These are phyloP conservation scores for Solanum dulcamara DNA, from an alignment of 257 asterid genomes.

Conservation along the genomic window DNA sequence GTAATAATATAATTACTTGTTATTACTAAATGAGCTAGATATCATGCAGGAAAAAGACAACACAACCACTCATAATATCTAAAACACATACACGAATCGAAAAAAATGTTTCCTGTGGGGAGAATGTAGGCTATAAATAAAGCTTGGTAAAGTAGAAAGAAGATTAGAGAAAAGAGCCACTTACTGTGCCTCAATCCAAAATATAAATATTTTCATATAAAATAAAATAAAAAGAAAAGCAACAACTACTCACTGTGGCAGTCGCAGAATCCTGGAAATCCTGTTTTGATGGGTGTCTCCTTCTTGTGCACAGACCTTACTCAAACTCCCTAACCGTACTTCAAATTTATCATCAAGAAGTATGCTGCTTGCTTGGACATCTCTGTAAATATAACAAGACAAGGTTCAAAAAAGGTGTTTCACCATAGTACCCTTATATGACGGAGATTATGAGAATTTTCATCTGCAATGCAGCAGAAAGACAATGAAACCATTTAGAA, in stretches of 20 bases:
- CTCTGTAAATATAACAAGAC: constrained; percentile 33
- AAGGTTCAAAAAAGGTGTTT: background rate
- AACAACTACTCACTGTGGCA: constrained; percentile 62
- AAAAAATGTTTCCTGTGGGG: background rate
- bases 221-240: background rate
- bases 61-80: background rate
- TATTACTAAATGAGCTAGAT: background rate
- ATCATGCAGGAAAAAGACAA: background rate
- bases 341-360: constrained; percentile 93
- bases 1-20: background rate
- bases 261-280: constrained; percentile 58
- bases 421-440: background rate
- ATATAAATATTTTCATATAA: background rate
- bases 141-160: background rate
- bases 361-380: constrained; percentile 89
- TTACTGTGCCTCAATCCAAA: background rate
- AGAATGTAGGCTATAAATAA: background rate
- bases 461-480: background rate
- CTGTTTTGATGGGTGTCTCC: constrained; percentile 59
- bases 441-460: background rate
- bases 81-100: background rate
- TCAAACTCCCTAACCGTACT: constrained; percentile 89
- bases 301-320: constrained; percentile 79
- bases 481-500: background rate
- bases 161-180: background rate